Evolutionary conservation across 352 stramenopile species (phyloP).

Genomic region (Hyaloperonospora arabidopsidis): DNA sequence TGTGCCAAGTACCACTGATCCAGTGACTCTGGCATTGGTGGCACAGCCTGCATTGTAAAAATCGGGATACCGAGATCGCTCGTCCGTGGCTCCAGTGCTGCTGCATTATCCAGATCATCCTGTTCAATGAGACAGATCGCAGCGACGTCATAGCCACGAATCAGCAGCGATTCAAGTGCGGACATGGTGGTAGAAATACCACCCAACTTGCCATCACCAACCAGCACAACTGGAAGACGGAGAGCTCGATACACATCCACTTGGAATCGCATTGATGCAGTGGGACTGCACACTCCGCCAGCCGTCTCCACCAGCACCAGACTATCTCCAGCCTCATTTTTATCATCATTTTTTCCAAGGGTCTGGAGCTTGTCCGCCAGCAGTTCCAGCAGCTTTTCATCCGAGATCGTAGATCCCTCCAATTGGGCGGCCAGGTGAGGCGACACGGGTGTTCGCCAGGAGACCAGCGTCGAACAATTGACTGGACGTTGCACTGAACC

Average conservation of each 20-base stretch:
- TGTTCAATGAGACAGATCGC: slow-evolving; percentile 80
- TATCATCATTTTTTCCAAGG: slow-evolving; percentile 24
- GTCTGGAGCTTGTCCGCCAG: slow-evolving; percentile 52
- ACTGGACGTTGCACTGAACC: slow-evolving; percentile 17
- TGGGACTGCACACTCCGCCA: slow-evolving; percentile 89
- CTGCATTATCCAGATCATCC: slow-evolving; percentile 56
- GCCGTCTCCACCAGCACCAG: slow-evolving; percentile 91
- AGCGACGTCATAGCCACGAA: slow-evolving; percentile 88
- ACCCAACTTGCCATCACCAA: slow-evolving; percentile 94
- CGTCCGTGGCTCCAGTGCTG: slow-evolving; percentile 47
- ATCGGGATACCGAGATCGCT: slow-evolving; percentile 69
- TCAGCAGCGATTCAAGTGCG: slow-evolving; percentile 87
- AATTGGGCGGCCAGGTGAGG: slow-evolving; percentile 88
- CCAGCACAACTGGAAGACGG: slow-evolving; percentile 86
- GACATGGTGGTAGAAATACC: slow-evolving; percentile 93
- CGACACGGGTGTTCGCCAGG: slow-evolving; percentile 91
- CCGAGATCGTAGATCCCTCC: slow-evolving; percentile 83
- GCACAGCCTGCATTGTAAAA: slow-evolving; percentile 63
- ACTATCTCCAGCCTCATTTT: slow-evolving; percentile 28
- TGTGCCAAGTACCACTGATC: slow-evolving; percentile 59
- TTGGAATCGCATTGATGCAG: slow-evolving; percentile 82
- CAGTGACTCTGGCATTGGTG: slow-evolving; percentile 66
- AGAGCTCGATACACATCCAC: slow-evolving; percentile 91
- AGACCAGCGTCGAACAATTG: slow-evolving; percentile 85
- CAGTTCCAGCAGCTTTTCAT: slow-evolving; percentile 76